These are phyloP conservation scores for Microdochium bolleyi DNA, from an alignment of 2,329 filamentous ascomycete genomes.

Conservation along the genomic window DNA sequence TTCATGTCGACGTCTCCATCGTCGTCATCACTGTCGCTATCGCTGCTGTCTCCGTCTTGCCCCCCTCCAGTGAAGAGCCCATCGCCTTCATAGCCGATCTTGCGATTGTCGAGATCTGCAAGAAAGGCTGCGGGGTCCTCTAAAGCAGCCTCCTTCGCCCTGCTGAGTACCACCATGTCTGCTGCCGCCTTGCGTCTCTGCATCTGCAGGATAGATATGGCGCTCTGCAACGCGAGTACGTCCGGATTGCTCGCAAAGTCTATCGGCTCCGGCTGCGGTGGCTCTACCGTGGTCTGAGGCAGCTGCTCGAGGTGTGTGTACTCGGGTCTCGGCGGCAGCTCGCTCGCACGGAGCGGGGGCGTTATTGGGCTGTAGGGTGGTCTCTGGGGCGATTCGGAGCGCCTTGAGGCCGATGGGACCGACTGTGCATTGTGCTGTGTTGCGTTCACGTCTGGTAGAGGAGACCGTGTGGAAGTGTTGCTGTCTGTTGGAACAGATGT, in stretches of 20 bases:
- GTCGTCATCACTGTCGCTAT: slow-evolving; percentile 13
- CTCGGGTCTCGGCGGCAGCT: slow-evolving; percentile 20
- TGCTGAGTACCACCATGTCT: slow-evolving; percentile 65
- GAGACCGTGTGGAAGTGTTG: neutral
- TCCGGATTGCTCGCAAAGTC: slow-evolving; percentile 67
- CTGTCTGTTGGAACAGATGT: neutral
- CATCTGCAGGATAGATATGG: slow-evolving; percentile 79
- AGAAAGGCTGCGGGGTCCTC: slow-evolving; percentile 65
- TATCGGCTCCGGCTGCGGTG: slow-evolving; percentile 43
- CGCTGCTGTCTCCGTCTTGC: slow-evolving; percentile 19
- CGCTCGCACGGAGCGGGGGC: slow-evolving; percentile 28
- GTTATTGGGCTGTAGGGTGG: slow-evolving; percentile 49
- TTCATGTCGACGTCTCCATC: slow-evolving; percentile 19
- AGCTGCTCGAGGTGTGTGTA: slow-evolving; percentile 10
- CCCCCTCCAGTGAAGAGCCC: slow-evolving; percentile 11
- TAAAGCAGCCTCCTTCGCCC: slow-evolving; percentile 63
- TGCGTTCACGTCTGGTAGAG: neutral
- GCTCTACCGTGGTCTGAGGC: slow-evolving; percentile 8
- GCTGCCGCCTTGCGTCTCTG: slow-evolving; percentile 71
- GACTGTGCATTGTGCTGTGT: neutral
- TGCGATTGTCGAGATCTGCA: slow-evolving; percentile 56
- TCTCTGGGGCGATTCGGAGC: slow-evolving; percentile 34
- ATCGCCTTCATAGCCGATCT: slow-evolving; percentile 36
- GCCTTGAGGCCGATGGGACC: slow-evolving; percentile 7
- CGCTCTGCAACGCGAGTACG: slow-evolving; percentile 76